These are phyloP conservation scores for Thelonectria discophora DNA, from an alignment of 2,329 filamentous ascomycete genomes.

Conservation along the genomic window DNA sequence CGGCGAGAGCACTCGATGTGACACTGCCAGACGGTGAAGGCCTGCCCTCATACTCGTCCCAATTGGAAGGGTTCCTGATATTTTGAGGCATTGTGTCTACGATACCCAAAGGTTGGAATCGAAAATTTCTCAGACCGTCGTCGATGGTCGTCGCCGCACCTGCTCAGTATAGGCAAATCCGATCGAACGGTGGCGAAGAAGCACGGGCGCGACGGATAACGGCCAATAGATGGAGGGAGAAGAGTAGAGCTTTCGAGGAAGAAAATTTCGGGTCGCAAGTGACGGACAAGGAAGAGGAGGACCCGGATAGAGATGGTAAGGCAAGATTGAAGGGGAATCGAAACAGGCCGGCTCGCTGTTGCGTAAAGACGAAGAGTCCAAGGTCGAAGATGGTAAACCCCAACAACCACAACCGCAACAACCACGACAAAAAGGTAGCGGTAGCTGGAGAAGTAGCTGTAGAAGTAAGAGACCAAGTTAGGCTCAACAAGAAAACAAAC, in stretches of 20 bases:
- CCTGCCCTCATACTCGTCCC: conserved; percentile 58
- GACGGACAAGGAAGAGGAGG: not conserved
- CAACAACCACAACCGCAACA: not conserved
- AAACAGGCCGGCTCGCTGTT: not conserved
- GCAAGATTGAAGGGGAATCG: not conserved
- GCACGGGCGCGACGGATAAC: conserved; percentile 13
- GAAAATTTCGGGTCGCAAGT: not conserved
- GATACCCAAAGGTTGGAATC: not conserved
- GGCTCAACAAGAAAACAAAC: not conserved
- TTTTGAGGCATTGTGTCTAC: conserved; percentile 41
- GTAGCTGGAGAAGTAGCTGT: not conserved
- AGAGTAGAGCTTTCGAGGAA: conserved; percentile 9
- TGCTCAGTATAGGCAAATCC: not conserved
- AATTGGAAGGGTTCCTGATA: conserved; percentile 52
- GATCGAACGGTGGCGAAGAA: conserved; percentile 21
- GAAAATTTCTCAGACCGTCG: conserved; percentile 1
- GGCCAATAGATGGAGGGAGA: conserved; percentile 5
- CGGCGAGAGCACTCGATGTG: conserved; percentile 53
- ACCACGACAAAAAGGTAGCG: not conserved
- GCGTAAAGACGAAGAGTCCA: not conserved
- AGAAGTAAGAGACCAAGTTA: not conserved
- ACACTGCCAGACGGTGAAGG: conserved; percentile 54
- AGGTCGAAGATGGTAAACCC: not conserved
- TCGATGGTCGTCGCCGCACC: not conserved
- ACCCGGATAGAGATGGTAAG: not conserved